Conservation (phyloP, 2,329 filamentous ascomycete genomes). For the Hymenotorrendiella dingleyae region DNA sequence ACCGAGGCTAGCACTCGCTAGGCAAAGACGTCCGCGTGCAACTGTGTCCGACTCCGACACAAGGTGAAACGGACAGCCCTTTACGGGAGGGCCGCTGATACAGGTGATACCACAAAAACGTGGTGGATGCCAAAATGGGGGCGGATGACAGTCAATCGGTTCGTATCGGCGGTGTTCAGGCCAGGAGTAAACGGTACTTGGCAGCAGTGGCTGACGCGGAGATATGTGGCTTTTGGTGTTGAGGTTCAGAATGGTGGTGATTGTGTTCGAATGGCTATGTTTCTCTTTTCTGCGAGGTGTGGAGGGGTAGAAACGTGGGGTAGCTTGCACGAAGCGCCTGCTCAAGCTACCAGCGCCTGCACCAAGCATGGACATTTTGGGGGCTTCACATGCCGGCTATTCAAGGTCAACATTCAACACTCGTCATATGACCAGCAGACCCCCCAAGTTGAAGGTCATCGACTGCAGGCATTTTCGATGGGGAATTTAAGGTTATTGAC, state of each 20-base stretch:
- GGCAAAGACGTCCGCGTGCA: slow-evolving; percentile 6
- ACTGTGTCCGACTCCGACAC: slow-evolving; percentile 2
- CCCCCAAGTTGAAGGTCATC: background rate
- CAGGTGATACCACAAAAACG: slow-evolving; percentile 9
- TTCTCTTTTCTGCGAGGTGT: background rate
- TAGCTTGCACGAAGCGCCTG: background rate
- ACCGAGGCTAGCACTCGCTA: background rate
- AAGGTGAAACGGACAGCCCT: background rate
- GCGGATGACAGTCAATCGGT: slow-evolving; percentile 5
- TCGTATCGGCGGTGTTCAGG: background rate
- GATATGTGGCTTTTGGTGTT: background rate
- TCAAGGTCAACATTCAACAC: background rate
- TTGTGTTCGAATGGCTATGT: background rate
- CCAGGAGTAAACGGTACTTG: background rate
- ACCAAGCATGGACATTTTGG: background rate
- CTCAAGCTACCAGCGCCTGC: too few species aligned
- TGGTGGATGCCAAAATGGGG: slow-evolving; percentile 2
- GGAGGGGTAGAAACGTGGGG: slow-evolving; percentile 4
- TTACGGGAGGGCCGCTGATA: background rate
- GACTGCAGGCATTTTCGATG: background rate
- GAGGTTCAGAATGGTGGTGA: background rate
- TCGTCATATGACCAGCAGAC: background rate
- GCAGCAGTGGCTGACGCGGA: background rate
- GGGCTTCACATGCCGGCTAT: background rate
- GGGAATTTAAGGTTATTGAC: background rate